These are phyloP conservation scores for Serendipita sp. DNA, from an alignment of 768 basidiomycete species.

Conservation along the genomic window DNA sequence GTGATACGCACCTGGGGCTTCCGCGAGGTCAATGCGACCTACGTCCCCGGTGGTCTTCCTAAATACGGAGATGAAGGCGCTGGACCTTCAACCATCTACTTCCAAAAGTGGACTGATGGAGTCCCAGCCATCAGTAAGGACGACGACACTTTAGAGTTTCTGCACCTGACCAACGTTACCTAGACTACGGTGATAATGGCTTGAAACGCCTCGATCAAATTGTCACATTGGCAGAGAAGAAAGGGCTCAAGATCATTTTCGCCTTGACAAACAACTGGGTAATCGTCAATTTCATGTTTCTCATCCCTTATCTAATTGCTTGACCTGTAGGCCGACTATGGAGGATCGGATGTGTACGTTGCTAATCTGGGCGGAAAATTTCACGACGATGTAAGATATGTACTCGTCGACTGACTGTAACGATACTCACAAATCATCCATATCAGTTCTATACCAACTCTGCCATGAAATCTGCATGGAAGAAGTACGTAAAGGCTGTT, in stretches of 20 bases:
- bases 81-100: constrained; percentile 9
- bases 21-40: constrained; percentile 10
- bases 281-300: not conserved
- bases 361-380: constrained; percentile 10
- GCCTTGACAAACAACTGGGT: constrained; percentile 13
- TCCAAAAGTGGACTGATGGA: constrained; percentile 9
- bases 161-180: not conserved
- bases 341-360: constrained; percentile 11
- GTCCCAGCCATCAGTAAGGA: constrained; percentile 9
- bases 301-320: not conserved
- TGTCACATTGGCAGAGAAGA: constrained; percentile 10
- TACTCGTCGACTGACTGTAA: not conserved
- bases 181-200: constrained; percentile 10
- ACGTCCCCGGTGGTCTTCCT: constrained; percentile 8
- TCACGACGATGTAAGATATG: constrained; percentile 10
- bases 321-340: not conserved
- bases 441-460: constrained; percentile 11
- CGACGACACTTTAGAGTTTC: not conserved
- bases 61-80: constrained; percentile 10
- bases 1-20: constrained; percentile 12
- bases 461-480: constrained; percentile 11
- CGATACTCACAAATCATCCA: not conserved
- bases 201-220: constrained; percentile 11
- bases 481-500: constrained; percentile 12
- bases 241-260: constrained; percentile 12